Base-by-base conservation (phyloP, 2,329 filamentous ascomycete species). In the Monosporascus sp. region DNA sequence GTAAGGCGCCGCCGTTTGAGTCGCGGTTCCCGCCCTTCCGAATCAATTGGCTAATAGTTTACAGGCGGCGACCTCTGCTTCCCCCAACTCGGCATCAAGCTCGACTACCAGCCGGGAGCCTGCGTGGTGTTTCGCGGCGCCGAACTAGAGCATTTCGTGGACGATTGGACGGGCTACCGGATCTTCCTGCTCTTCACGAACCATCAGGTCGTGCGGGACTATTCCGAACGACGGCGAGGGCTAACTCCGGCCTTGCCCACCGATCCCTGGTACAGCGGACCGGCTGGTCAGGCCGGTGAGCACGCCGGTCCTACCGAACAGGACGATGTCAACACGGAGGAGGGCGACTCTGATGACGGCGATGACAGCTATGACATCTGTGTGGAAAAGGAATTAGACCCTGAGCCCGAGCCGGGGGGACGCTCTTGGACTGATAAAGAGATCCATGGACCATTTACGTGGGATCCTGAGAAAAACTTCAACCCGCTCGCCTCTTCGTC, bases 181-280 rank as follows among this genome's bases (percentile, higher is more conserved):
- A 44, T 54, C 41, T 54, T 54, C 45, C 25, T 54, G 17, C 27
- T 41, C 2, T 47, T 22, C n/a, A 54, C 52, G 24, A 54, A 54
- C 39, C 49, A 54, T 38, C 52, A 54, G 45, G 38, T 49, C 11
- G 49, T 51, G 17, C 31, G 52, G 6, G 48, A 54, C 37, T 54
- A 50, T 20, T 44, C 48, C 18, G 25, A 45, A 22, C 44, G 52
- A 6, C 17, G 24, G 20, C 6, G 48, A n/a, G 46, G 46, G 14
- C 44, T 34, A 20, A 37, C 39, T 4, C 45, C 45, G 9, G 24
- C 50, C 27, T 14, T 44, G 37, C 50, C 50, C 0, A 15, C 36
- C n/a, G 38, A 49, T 15, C 50, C 50, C 38, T 11, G 27, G 27
- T 31, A 31, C 9, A 3, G 27, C 3, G 27, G 9, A 31, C 9